Percentiles rank a stretch among this genome's conserved stretches.
Evolutionary conservation across 495 filamentous ascomycete genomes (phyloP).

Genomic region (Aspergillus conjunctus): DNA sequence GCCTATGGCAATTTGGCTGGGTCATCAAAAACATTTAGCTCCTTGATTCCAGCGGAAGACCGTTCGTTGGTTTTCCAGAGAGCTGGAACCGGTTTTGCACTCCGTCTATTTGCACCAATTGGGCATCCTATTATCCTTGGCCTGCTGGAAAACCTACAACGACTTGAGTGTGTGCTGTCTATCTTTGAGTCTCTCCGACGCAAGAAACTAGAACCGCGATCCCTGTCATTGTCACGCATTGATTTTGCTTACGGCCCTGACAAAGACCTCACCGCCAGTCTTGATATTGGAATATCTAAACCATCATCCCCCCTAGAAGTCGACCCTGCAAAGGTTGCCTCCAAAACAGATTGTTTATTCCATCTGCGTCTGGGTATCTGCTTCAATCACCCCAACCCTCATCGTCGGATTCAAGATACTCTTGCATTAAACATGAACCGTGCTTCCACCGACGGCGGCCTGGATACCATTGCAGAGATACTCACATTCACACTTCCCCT

Average conservation of each 20-base stretch:
- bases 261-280: slow-evolving; percentile 32
- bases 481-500: slow-evolving; percentile 69
- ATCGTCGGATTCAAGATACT: slow-evolving; percentile 67
- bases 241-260: slow-evolving; percentile 41
- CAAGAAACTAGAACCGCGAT: slow-evolving; percentile 36
- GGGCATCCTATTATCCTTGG: slow-evolving; percentile 38
- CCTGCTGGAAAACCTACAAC: slow-evolving; percentile 44
- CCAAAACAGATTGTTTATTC: slow-evolving; percentile 35
- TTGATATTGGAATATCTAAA: slow-evolving; percentile 34
- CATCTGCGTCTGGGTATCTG: slow-evolving; percentile 35
- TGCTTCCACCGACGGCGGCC: slow-evolving; percentile 42
- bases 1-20: slow-evolving; percentile 39
- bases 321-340: slow-evolving; percentile 29
- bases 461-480: slow-evolving; percentile 55
- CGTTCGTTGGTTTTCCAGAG: slow-evolving; percentile 38
- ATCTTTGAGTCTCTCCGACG: slow-evolving; percentile 42
- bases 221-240: slow-evolving; percentile 41
- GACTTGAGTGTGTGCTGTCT: slow-evolving; percentile 46
- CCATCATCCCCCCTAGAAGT: slow-evolving; percentile 23
- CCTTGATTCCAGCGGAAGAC: slow-evolving; percentile 35
- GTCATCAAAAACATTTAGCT: slow-evolving; percentile 30
- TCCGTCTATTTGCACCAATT: slow-evolving; percentile 43
- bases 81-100: slow-evolving; percentile 40
- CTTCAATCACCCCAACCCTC: slow-evolving; percentile 70
- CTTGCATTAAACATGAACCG: slow-evolving; percentile 65